Evolutionary conservation across 805 yeast species (phyloP), one percentile per base, ranked within the genome.

Genomic region (Lipomyces anomalus): DNA sequence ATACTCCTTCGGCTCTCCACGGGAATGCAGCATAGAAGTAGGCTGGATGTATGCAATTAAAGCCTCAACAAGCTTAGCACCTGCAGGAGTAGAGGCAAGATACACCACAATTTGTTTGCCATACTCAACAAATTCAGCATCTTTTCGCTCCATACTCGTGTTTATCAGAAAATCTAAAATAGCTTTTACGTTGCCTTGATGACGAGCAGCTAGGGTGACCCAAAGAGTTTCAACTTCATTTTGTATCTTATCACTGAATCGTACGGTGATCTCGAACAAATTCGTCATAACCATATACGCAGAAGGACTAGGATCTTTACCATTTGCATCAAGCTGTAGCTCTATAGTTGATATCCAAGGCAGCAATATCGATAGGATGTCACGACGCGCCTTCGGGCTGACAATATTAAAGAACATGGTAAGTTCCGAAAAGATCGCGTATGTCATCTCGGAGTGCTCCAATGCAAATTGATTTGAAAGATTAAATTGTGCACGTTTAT

Each of bases 341-440:
- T 82, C 84, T 36, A 89, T 80, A 2, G 81, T 77, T 58, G 84
- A 92, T n/a, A 89, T 78, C 97, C 97, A 92, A 1, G 98, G 97
- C 6, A 86, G 68, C 41, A 92, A 63, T 21, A 89, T 80, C 0
- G 92, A 79, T 45, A 90, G 66, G 9, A 90, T 73, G 61, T 89
- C 96, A 47, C 85, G 76, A 58, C 92, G 73, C 1, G 84, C 74
- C 21, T 74, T 73, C 42, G 70, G 69, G 33, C 73, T 68, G 42
- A 82, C 82, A 37, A 74, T 73, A 58, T 80, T 78, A 65, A 84
- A 80, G 56, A 78, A 73, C 73, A 76, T 70, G 3, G 92, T 77
- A 64, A 84, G 64, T 63, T 84, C 79, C 52, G 95, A 80, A 57
- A 90, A 75, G 62, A 85, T 69, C 48, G 70, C 67, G 59, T 72